Evolutionary conservation across 352 stramenopile species (phyloP).

Genomic region (Thalassiosira hispida): DNA sequence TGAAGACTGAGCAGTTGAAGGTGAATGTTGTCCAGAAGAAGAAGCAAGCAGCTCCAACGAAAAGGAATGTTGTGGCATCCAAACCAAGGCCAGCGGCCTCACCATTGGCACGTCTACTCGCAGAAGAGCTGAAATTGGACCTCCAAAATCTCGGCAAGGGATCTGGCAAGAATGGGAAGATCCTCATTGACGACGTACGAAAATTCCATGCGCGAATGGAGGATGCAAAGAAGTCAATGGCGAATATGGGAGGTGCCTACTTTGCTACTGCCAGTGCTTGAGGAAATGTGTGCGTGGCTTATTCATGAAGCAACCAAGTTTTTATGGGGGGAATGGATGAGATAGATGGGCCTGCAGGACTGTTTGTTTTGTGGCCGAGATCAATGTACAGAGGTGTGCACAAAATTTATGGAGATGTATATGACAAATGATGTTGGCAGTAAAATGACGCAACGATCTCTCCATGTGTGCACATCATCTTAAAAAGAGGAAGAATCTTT

Average conservation of each 20-base stretch:
- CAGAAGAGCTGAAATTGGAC: constrained; percentile 26
- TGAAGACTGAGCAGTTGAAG: background rate
- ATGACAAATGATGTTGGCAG: too few relatives aligned
- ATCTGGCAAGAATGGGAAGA: constrained; percentile 44
- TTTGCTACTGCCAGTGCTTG: constrained; percentile 30
- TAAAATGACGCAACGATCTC: too few relatives aligned
- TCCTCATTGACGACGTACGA: constrained; percentile 38
- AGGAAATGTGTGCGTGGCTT: background rate
- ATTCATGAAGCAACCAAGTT: background rate
- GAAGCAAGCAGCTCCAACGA: background rate
- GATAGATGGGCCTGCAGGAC: too few relatives aligned
- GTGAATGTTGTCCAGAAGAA: background rate
- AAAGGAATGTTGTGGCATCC: background rate
- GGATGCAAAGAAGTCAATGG: constrained; percentile 12
- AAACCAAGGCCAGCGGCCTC: constrained; percentile 15
- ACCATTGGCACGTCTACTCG: constrained; percentile 37
- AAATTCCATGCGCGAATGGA: constrained; percentile 28
- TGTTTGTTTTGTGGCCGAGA: too few relatives aligned
- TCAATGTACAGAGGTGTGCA: too few relatives aligned
- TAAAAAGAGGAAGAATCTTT: too few relatives aligned
- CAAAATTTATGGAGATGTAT: too few relatives aligned
- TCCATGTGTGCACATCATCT: too few relatives aligned
- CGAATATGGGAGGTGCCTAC: constrained; percentile 5
- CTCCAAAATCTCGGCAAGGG: constrained; percentile 23
- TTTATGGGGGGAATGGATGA: too few relatives aligned